phyloP scores from a whole-genome alignment of 202 grass and related monocot species.

The Brachypodium distachyon region DNA sequence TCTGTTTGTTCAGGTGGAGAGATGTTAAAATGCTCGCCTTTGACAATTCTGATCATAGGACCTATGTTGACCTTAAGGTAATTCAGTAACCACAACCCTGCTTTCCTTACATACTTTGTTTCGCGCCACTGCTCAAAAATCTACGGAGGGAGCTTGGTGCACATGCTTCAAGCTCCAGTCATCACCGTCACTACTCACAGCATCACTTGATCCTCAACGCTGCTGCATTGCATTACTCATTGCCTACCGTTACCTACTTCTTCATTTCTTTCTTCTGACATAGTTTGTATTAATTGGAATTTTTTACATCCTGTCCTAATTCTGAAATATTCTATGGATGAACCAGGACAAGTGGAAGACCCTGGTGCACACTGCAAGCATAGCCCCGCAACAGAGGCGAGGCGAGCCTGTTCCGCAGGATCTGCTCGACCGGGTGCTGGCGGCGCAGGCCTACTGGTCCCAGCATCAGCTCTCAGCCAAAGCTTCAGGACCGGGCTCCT shows the following conservation, averaged over 20 bases:
- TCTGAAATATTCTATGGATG: not conserved
- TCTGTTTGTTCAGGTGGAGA: not conserved
- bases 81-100: not conserved
- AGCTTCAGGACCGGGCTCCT: not conserved
- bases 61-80: slow-evolving; percentile 7
- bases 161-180: not conserved
- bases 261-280: not conserved
- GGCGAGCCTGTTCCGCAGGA: not conserved
- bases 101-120: not conserved
- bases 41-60: slow-evolving; percentile 4
- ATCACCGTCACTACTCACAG: too few species aligned
- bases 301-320: not conserved
- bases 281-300: too few species aligned
- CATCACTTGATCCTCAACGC: not conserved
- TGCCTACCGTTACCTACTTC: not conserved
- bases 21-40: not conserved
- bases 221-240: not conserved
- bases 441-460: not conserved
- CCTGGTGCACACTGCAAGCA: not conserved
- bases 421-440: not conserved
- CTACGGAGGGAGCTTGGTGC: not conserved
- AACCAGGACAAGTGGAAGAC: slow-evolving; percentile 13
- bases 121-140: not conserved
- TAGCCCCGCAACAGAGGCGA: not conserved
- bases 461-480: not conserved